Percentiles rank a stretch among this genome's conserved stretches.
These are phyloP conservation scores for Penicillium mononematosum DNA, from an alignment of 495 filamentous ascomycete species.

Conservation along the genomic window DNA sequence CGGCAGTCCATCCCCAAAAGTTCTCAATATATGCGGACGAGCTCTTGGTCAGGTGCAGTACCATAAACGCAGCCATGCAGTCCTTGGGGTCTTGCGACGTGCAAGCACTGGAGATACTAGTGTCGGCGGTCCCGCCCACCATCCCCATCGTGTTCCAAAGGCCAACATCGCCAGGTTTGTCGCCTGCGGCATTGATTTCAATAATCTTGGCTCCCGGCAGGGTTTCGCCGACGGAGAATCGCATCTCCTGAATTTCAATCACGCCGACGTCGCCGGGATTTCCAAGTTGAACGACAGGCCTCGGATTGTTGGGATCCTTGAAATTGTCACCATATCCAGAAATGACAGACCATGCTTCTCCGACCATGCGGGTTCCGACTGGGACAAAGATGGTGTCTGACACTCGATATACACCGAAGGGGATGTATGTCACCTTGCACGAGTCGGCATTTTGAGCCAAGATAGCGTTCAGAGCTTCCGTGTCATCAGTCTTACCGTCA, in stretches of 20 bases:
- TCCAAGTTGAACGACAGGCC: constrained; percentile 59
- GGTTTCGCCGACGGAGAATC: constrained; percentile 51
- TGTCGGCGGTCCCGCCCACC: constrained; percentile 52
- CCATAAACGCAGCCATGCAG: constrained; percentile 50
- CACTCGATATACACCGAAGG: constrained; percentile 59
- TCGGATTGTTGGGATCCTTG: constrained; percentile 47
- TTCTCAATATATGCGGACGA: constrained; percentile 58
- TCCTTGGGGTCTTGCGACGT: constrained; percentile 33
- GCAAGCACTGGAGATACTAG: constrained; percentile 37
- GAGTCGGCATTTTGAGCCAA: constrained; percentile 45
- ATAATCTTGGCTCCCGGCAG: constrained; percentile 52
- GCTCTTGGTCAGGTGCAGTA: constrained; percentile 51
- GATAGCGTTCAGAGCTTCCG: constrained; percentile 51
- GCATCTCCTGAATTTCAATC: constrained; percentile 59
- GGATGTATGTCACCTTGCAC: constrained; percentile 59
- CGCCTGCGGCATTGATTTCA: constrained; percentile 51
- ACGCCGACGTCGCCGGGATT: constrained; percentile 54
- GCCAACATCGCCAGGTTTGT: constrained; percentile 53
- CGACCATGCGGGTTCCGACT: constrained; percentile 52
- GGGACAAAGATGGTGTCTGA: constrained; percentile 58
- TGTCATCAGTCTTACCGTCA: constrained; percentile 46
- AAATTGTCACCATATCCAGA: constrained; percentile 52
- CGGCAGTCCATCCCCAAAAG: constrained; percentile 63
- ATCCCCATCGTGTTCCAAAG: constrained; percentile 57
- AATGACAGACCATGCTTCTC: constrained; percentile 54